Evolutionary conservation across 2,329 filamentous ascomycete genomes (phyloP), one percentile per base, ranked within the genome.

Genomic region (Tolypocladium nubicola): DNA sequence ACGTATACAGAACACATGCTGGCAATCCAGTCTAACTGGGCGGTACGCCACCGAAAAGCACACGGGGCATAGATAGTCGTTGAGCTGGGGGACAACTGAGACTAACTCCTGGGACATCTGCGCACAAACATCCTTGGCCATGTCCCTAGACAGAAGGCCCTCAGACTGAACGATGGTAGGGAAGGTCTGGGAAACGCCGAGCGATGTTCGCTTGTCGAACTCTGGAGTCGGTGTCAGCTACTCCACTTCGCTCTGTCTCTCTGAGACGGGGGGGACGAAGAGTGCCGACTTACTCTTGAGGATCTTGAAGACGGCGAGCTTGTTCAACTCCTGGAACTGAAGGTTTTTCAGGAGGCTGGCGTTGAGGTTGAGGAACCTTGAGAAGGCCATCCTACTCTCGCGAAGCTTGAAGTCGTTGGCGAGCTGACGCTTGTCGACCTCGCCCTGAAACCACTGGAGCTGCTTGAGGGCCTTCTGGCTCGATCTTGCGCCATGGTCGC

Each of bases 321-420:
- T 82, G 65, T 96, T 95, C 62, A 95, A 85, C 67, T 94, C 90
- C 65, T 92, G 89, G 64, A 95, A 96, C 59, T 86, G 85, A 61
- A 96, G 78, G 55, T 88, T 87, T 60, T 86, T 86, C n/a, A 95
- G 77, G n/a, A 96, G 79, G 55, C 83, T 80, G 30, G 82, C 76
- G 67, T 96, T 96, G 64, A 95, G 78, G 53, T 79, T 75, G 60
- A 93, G 72, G 65, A 95, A 96, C 30, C 79, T 79, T 56, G 80
- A 74, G 54, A 91, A 81, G 1, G 89, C 86, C 10, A 75, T 67
- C 26, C 77, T 76, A 62, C 88, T 91, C 55, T 85, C 79, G 30
- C 80, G 75, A 53, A 88, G 78, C 69, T 85, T 88, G 71, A 93
- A 86, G 53, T 76, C 75, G 23, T 77, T 77, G 37, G 80, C 75